A percentile compares a stretch with the other conserved stretches of the same genome.
phyloP scores from a whole-genome alignment of 2,329 filamentous ascomycete genomes.

The Cercospora sp. region DNA sequence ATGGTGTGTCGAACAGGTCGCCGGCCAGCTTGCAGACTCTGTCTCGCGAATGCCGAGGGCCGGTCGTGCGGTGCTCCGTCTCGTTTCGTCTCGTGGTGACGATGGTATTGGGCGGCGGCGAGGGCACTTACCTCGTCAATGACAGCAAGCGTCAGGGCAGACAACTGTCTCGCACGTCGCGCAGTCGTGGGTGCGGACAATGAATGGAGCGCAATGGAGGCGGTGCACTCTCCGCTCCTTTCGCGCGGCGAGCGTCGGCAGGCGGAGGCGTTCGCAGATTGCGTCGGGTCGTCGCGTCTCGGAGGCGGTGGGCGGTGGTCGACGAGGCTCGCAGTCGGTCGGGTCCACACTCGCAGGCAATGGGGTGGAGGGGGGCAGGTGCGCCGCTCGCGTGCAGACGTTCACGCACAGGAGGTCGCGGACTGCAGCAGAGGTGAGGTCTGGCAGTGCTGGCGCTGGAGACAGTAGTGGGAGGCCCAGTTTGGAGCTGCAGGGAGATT shows the following conservation, averaged over 20 bases:
- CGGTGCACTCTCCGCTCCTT: slow-evolving; percentile 7
- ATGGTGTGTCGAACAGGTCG: background rate
- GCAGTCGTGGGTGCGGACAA: background rate
- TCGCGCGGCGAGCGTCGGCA: slow-evolving; percentile 1
- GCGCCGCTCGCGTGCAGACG: slow-evolving; percentile 1
- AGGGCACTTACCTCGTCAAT: slow-evolving; percentile 9
- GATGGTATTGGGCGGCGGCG: background rate
- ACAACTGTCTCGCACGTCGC: background rate
- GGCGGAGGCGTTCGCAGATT: background rate
- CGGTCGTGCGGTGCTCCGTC: background rate
- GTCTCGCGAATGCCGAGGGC: background rate
- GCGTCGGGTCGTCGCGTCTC: background rate
- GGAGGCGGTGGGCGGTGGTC: background rate
- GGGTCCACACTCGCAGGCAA: background rate
- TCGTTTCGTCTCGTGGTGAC: background rate
- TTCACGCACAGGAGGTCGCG: slow-evolving; percentile 8
- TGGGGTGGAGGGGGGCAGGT: background rate
- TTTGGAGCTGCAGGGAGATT: slow-evolving; percentile 18
- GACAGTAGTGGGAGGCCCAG: slow-evolving; percentile 2
- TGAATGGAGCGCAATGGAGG: slow-evolving; percentile 8
- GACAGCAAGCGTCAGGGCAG: background rate
- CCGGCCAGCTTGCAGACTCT: background rate
- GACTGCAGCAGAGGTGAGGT: slow-evolving; percentile 7
- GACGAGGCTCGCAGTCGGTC: background rate
- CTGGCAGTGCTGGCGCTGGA: slow-evolving; percentile 2